Evolutionary conservation across 768 basidiomycete species (phyloP).

Genomic region (Termitomyces sp.): DNA sequence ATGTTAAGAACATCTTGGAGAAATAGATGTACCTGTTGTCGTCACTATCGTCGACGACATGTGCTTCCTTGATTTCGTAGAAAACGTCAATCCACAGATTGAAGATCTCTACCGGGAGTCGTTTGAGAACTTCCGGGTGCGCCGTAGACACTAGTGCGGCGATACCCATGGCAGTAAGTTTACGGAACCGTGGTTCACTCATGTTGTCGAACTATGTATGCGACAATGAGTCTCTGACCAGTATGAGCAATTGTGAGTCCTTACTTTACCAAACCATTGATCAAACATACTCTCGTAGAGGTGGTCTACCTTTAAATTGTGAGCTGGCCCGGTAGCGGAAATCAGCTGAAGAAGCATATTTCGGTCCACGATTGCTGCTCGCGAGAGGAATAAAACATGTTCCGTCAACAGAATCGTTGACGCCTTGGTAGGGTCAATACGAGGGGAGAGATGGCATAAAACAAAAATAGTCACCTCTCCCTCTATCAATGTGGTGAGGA

Average conservation of each 20-base stretch:
- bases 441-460: slow-evolving; percentile 2
- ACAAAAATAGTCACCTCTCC: slow-evolving; percentile 51
- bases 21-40: slow-evolving; percentile 25
- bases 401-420: slow-evolving; percentile 51
- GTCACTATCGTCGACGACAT: slow-evolving; percentile 29
- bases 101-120: slow-evolving; percentile 71
- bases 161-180: slow-evolving; percentile 78
- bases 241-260: slow-evolving; percentile 8
- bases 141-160: slow-evolving; percentile 74
- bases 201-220: slow-evolving; percentile 77
- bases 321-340: slow-evolving; percentile 46
- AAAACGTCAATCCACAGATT: slow-evolving; percentile 89
- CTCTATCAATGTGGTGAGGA: slow-evolving; percentile 55
- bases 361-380: slow-evolving; percentile 62
- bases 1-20: background rate
- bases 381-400: slow-evolving; percentile 67
- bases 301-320: slow-evolving; percentile 41
- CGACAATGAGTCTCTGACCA: slow-evolving; percentile 1
- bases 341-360: slow-evolving; percentile 69
- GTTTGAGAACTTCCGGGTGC: slow-evolving; percentile 62
- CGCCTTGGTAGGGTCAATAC: slow-evolving; percentile 22
- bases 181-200: slow-evolving; percentile 80
- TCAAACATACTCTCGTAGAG: slow-evolving; percentile 66
- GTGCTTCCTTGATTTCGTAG: slow-evolving; percentile 76
- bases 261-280: slow-evolving; percentile 79